phyloP scores from a whole-genome alignment of 192 early-diverging fungal genomes.

The Allomyces macrogynus region DNA sequence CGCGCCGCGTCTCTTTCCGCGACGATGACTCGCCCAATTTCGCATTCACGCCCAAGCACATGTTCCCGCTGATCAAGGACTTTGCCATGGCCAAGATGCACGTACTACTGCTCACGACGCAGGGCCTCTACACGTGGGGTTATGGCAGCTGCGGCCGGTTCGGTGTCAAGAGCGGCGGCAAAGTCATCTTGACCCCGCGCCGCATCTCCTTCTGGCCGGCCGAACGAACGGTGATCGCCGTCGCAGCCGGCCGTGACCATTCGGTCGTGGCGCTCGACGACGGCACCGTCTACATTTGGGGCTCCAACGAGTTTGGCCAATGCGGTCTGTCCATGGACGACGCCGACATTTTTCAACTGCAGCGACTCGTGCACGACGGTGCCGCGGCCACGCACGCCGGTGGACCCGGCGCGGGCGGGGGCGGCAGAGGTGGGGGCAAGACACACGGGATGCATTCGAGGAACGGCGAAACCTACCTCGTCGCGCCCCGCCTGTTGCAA shows the following conservation, averaged over 20 bases:
- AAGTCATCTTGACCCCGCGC: too few relatives aligned
- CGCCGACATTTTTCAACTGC: too few relatives aligned
- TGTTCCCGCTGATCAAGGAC: too few relatives aligned
- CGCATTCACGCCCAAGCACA: too few relatives aligned
- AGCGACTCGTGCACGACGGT: not conserved
- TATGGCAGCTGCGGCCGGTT: too few relatives aligned
- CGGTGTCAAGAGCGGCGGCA: too few relatives aligned
- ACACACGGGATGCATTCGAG: constrained; percentile 10
- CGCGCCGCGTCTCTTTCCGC: too few relatives aligned
- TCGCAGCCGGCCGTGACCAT: constrained; percentile 49
- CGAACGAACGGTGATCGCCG: constrained; percentile 11
- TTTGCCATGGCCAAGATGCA: too few relatives aligned
- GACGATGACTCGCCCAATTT: too few relatives aligned
- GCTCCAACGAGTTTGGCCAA: constrained; percentile 42
- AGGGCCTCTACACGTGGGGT: too few relatives aligned
- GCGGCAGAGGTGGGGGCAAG: not conserved
- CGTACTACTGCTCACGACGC: too few relatives aligned
- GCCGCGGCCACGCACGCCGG: not conserved
- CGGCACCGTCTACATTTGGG: constrained; percentile 43
- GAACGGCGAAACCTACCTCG: constrained; percentile 18
- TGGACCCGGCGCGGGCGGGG: not conserved
- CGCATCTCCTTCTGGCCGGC: too few relatives aligned
- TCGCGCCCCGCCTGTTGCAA: constrained; percentile 28
- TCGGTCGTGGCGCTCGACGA: constrained; percentile 31
- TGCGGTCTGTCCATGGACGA: constrained; percentile 16